Evolutionary conservation across 2,329 filamentous ascomycete genomes (phyloP).

Genomic region (Trichoderma sp.): DNA sequence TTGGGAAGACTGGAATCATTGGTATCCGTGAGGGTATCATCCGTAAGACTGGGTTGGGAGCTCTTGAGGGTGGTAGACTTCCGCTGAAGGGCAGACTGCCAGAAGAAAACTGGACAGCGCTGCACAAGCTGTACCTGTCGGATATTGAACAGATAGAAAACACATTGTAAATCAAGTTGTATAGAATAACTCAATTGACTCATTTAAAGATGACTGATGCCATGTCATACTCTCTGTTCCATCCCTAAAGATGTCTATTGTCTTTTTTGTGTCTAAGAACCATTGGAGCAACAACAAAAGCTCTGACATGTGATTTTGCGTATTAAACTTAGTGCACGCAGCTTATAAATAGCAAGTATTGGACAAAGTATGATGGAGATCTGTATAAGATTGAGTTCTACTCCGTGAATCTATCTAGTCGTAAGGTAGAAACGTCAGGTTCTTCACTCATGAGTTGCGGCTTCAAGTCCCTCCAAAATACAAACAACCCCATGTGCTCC

Average conservation of each 20-base stretch:
- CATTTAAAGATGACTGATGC: background rate
- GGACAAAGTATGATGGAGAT: background rate
- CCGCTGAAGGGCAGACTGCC: constrained; percentile 58
- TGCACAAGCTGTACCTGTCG: constrained; percentile 8
- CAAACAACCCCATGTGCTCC: background rate
- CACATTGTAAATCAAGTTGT: background rate
- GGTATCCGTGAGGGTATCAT: constrained; percentile 65
- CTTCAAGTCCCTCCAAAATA: background rate
- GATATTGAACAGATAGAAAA: constrained; percentile 15
- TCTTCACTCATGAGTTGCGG: background rate
- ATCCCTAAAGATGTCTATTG: too few relatives aligned
- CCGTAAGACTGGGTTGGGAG: constrained; percentile 58
- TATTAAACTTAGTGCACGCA: background rate
- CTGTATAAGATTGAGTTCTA: background rate
- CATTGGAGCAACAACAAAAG: background rate
- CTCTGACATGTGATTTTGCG: background rate
- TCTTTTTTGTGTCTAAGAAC: background rate
- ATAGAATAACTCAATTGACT: background rate
- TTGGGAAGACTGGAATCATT: constrained; percentile 59
- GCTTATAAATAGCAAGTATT: background rate
- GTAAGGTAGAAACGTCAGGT: background rate
- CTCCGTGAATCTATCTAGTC: background rate
- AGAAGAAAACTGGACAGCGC: constrained; percentile 43
- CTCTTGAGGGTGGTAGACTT: constrained; percentile 57
- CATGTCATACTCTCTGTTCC: too few relatives aligned